Conservation (phyloP, 2,329 filamentous ascomycete species). For the Teratosphaeria zuluensis region DNA sequence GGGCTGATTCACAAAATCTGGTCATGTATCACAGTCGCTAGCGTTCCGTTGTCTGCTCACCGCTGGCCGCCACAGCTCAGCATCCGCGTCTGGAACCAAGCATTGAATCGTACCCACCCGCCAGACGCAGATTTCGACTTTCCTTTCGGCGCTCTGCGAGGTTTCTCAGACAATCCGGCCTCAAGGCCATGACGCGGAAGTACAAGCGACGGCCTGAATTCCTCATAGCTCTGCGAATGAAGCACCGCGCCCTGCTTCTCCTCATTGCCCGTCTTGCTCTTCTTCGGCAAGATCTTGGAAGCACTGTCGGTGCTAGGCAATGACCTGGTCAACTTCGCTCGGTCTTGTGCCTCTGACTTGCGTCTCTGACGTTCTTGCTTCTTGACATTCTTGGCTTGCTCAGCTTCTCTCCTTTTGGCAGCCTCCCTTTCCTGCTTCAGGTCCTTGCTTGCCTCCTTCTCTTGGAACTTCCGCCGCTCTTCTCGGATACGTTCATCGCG, state of each 20-base stretch:
- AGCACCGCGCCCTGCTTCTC: slow-evolving; percentile 9
- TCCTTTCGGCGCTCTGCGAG: slow-evolving; percentile 24
- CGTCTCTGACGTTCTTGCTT: slow-evolving; percentile 31
- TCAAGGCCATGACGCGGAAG: slow-evolving; percentile 16
- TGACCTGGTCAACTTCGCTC: slow-evolving; percentile 1
- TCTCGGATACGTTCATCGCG: slow-evolving; percentile 48
- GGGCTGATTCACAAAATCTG: too few relatives aligned
- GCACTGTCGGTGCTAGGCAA: slow-evolving; percentile 10
- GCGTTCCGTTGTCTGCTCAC: not conserved
- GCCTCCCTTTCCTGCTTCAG: slow-evolving; percentile 45
- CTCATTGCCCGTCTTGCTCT: slow-evolving; percentile 8
- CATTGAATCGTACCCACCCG: slow-evolving; percentile 46
- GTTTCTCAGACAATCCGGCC: slow-evolving; percentile 19
- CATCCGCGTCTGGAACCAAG: slow-evolving; percentile 46
- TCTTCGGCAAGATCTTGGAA: slow-evolving; percentile 18
- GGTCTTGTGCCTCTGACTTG: slow-evolving; percentile 28
- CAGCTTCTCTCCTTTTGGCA: slow-evolving; percentile 35
- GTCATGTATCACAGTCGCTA: too few relatives aligned
- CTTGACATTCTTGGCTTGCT: slow-evolving; percentile 36
- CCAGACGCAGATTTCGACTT: slow-evolving; percentile 30
- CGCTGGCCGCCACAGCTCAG: slow-evolving; percentile 33
- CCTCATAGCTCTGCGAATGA: slow-evolving; percentile 17
- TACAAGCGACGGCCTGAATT: slow-evolving; percentile 12
- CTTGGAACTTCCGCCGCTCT: slow-evolving; percentile 47
- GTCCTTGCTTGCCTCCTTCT: slow-evolving; percentile 49